Percentiles rank a stretch among this genome's conserved stretches.
These are phyloP conservation scores for Didymella arachidicola DNA, from an alignment of 2,329 filamentous ascomycete species.

Conservation along the genomic window DNA sequence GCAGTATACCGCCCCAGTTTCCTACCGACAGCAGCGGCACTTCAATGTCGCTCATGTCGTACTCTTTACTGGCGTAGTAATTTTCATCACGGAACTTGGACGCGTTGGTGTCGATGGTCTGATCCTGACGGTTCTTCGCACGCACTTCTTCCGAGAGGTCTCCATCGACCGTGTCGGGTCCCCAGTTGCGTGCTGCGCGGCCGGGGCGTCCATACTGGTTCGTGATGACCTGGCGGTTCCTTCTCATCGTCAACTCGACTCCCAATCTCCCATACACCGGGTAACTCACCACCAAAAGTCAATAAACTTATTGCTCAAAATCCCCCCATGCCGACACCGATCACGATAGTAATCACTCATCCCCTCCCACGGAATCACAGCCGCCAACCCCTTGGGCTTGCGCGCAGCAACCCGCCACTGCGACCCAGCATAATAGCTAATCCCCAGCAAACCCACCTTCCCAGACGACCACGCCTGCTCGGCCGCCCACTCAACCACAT, in stretches of 20 bases:
- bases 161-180: slow-evolving; percentile 65
- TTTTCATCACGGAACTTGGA: slow-evolving; percentile 67
- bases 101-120: slow-evolving; percentile 44
- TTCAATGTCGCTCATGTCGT: slow-evolving; percentile 69
- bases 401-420: slow-evolving; percentile 64
- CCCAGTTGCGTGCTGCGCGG: slow-evolving; percentile 61
- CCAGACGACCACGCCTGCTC: slow-evolving; percentile 60
- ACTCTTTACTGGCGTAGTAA: slow-evolving; percentile 72
- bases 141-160: slow-evolving; percentile 63
- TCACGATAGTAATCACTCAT: slow-evolving; percentile 64
- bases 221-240: slow-evolving; percentile 69
- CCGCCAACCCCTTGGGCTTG: slow-evolving; percentile 59
- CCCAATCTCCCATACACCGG: no score
- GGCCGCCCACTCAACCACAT: slow-evolving; percentile 62
- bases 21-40: slow-evolving; percentile 72
- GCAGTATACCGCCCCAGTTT: slow-evolving; percentile 74
- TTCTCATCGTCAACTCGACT: slow-evolving; percentile 50
- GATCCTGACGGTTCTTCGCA: slow-evolving; percentile 55
- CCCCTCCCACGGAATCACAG: slow-evolving; percentile 64
- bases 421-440: slow-evolving; percentile 62
- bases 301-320: slow-evolving; percentile 48
- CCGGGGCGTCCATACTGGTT: slow-evolving; percentile 72
- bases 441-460: slow-evolving; percentile 61
- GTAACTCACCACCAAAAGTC: slow-evolving; percentile 64
- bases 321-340: slow-evolving; percentile 52